Percentiles rank a stretch among this genome's conserved stretches.
These are phyloP conservation scores for Delitschia confertaspora DNA, from an alignment of 495 filamentous ascomycete genomes.

Conservation along the genomic window DNA sequence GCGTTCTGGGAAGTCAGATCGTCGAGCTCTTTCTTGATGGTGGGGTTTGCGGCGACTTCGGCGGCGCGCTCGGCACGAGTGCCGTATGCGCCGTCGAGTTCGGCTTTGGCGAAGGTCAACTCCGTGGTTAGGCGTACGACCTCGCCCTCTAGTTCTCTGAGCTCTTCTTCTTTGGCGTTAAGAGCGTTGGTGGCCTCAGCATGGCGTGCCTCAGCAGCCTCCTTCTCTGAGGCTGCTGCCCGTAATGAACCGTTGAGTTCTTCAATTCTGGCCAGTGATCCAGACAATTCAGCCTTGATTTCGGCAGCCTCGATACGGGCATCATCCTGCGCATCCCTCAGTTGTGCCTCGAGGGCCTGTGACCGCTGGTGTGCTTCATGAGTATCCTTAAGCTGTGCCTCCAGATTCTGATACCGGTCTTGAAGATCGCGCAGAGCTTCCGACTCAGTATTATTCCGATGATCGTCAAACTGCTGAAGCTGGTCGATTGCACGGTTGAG, in stretches of 20 bases:
- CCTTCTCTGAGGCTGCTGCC: constrained; percentile 15
- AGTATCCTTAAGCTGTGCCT: constrained; percentile 1
- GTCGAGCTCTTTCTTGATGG: constrained; percentile 35
- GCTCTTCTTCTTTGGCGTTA: constrained; percentile 27
- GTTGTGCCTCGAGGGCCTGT: constrained; percentile 6
- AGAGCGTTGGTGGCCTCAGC: constrained; percentile 13
- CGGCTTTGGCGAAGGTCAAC: constrained; percentile 81
- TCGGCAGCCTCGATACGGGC: constrained; percentile 24
- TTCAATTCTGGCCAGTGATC: constrained; percentile 17
- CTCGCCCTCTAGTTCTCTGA: constrained; percentile 68
- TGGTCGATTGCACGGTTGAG: constrained; percentile 23
- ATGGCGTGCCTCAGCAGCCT: constrained; percentile 15
- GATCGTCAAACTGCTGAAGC: constrained; percentile 15
- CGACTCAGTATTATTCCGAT: constrained; percentile 2
- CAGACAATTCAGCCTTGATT: constrained; percentile 24
- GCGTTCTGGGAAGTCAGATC: constrained; percentile 53
- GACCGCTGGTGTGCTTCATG: constrained; percentile 13
- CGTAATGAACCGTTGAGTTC: constrained; percentile 9
- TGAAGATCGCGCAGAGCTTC: constrained; percentile 10
- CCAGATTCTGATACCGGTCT: neutral
- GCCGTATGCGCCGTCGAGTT: constrained; percentile 88
- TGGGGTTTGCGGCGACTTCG: constrained; percentile 27
- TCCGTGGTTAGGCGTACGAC: constrained; percentile 83
- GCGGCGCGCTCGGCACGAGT: constrained; percentile 34
- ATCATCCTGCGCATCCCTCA: constrained; percentile 22